A percentile compares a stretch with the other conserved stretches of the same genome.
Evolutionary conservation across 2,329 filamentous ascomycete genomes (phyloP).

Genomic region (Escovopsis sp.): DNA sequence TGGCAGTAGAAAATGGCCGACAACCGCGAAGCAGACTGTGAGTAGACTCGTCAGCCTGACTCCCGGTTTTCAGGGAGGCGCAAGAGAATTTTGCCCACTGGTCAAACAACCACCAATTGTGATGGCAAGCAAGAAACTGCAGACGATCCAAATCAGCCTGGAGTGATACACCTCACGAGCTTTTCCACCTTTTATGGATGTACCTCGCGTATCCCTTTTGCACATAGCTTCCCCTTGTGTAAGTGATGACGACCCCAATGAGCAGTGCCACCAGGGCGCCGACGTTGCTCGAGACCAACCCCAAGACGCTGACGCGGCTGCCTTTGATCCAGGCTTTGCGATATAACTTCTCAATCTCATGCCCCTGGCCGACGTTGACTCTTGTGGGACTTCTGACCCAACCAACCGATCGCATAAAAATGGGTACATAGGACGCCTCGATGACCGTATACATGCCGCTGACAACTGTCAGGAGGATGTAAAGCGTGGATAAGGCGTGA

Average conservation of each 20-base stretch:
- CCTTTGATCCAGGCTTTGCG: slow-evolving; percentile 7
- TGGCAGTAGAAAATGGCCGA: slow-evolving; percentile 8
- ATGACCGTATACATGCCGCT: slow-evolving; percentile 8
- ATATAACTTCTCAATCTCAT: not conserved
- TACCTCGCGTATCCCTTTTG: slow-evolving; percentile 9
- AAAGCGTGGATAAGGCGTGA: slow-evolving; percentile 6
- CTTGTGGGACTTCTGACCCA: slow-evolving; percentile 3
- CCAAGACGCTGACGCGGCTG: slow-evolving; percentile 8
- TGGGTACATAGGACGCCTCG: slow-evolving; percentile 9
- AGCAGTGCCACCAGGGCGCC: slow-evolving; percentile 8
- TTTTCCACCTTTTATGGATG: too few relatives aligned
- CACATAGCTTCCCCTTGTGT: slow-evolving; percentile 7
- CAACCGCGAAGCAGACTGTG: slow-evolving; percentile 5
- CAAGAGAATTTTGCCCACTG: slow-evolving; percentile 1
- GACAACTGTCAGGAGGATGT: slow-evolving; percentile 7
- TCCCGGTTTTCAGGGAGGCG: not conserved
- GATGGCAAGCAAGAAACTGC: slow-evolving; percentile 8
- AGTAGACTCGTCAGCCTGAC: not conserved
- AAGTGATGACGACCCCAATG: slow-evolving; percentile 9
- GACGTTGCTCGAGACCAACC: slow-evolving; percentile 7
- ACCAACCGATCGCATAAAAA: slow-evolving; percentile 9
- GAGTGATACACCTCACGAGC: too few relatives aligned
- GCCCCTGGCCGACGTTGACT: not conserved
- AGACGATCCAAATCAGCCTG: not conserved
- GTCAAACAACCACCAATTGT: slow-evolving; percentile 8